Percentiles rank a stretch among this genome's conserved stretches.
Evolutionary conservation across 2,329 filamentous ascomycete genomes (phyloP).

Genomic region (Ambrosiella cleistominuta): DNA sequence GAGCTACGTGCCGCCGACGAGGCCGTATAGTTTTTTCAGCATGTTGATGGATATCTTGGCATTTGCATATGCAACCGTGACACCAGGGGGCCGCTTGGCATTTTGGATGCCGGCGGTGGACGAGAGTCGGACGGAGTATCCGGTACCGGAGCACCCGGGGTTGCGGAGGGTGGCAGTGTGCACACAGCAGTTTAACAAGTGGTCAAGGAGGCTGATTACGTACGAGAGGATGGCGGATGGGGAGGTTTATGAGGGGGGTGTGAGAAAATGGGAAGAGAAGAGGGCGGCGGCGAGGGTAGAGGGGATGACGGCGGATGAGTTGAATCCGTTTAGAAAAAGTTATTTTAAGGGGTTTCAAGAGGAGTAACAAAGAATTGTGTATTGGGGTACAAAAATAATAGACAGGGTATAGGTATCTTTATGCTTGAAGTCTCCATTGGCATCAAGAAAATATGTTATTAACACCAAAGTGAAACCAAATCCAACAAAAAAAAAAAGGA

Average conservation of each 20-base stretch:
- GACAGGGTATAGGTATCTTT: neutral
- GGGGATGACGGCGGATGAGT: slow-evolving; percentile 37
- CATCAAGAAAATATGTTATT: slow-evolving; percentile 1
- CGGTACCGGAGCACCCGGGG: slow-evolving; percentile 58
- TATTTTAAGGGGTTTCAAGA: slow-evolving; percentile 40
- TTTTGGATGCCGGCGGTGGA: slow-evolving; percentile 97
- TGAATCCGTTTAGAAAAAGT: slow-evolving; percentile 41
- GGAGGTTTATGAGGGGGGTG: slow-evolving; percentile 29
- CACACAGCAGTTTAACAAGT: slow-evolving; percentile 78
- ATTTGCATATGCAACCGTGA: slow-evolving; percentile 61
- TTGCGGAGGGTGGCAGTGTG: slow-evolving; percentile 60
- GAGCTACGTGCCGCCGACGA: slow-evolving; percentile 71
- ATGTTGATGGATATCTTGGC: slow-evolving; percentile 81
- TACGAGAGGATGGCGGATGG: slow-evolving; percentile 54
- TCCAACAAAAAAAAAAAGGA: neutral
- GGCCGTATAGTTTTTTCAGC: slow-evolving; percentile 76
- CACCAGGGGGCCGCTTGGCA: slow-evolving; percentile 61
- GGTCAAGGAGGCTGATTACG: slow-evolving; percentile 76
- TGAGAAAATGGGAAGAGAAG: slow-evolving; percentile 19
- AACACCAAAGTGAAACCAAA: neutral
- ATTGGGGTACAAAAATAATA: neutral
- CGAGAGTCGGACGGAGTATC: slow-evolving; percentile 57
- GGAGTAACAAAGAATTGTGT: slow-evolving; percentile 12
- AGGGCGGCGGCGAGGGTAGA: slow-evolving; percentile 15
- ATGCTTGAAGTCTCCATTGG: neutral